Evolutionary conservation across 352 stramenopile species (phyloP).

Genomic region (Aphanomyces astaci): DNA sequence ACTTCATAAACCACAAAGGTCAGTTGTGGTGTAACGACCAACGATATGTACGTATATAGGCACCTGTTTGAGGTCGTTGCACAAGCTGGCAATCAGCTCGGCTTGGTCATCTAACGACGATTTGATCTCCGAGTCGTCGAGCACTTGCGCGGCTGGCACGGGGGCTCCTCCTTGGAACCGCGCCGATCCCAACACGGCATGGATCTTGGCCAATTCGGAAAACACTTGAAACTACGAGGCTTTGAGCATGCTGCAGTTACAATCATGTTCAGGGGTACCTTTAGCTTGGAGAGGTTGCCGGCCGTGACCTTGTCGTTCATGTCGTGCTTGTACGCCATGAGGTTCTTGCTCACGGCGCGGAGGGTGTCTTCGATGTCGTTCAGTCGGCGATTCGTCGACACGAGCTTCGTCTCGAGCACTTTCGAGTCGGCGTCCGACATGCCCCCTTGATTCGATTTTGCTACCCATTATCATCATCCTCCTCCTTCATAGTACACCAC

Average conservation of each 20-base stretch:
- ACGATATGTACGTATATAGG: too few species aligned
- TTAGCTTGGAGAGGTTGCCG: conserved; percentile 18
- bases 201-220: conserved; percentile 22
- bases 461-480: not conserved
- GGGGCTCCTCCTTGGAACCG: not conserved
- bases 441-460: not conserved
- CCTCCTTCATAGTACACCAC: too few species aligned
- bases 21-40: too few species aligned
- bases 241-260: not conserved
- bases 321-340: conserved; percentile 15
- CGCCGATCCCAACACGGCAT: conserved; percentile 16
- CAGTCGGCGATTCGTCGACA: conserved; percentile 18
- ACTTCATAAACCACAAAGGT: conserved; percentile 2
- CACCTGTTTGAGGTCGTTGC: conserved; percentile 20
- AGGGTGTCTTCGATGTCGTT: conserved; percentile 19
- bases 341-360: conserved; percentile 13
- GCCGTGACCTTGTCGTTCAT: conserved; percentile 18
- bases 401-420: conserved; percentile 23
- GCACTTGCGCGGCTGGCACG: not conserved
- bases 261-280: not conserved
- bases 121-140: conserved; percentile 16
- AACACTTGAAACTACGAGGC: conserved; percentile 21
- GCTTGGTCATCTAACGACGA: conserved; percentile 9
- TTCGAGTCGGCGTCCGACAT: conserved; percentile 11
- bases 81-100: conserved; percentile 17